Evolutionary conservation across 2,329 filamentous ascomycete species (phyloP), one percentile per base, ranked within the genome.

Genomic region (Metarhizium sp.): DNA sequence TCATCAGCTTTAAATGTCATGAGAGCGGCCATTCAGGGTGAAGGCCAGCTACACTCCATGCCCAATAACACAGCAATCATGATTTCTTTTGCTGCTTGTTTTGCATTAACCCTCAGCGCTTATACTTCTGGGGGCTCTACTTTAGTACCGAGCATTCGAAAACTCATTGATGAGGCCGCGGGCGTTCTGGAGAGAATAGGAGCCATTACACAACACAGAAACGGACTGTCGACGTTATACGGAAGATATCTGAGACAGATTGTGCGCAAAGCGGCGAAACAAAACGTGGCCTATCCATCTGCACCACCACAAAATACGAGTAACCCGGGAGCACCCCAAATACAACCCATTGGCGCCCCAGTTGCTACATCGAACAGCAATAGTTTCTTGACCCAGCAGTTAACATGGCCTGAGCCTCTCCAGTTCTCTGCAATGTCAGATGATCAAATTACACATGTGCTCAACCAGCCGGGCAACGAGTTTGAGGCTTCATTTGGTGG

Each of bases 1-100:
- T 87, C 86, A 0, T 86, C 86, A 0, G 85, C 87, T 0, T 69
- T 90, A n/a, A 88, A 88, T 56, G 87, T 90, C 4, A 80, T 90
- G 75, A 81, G 86, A 25, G 84, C 84, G 2, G 86, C 86, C 0
- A 87, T 89, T 6, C 86, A 88, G 66, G 86, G 86, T 38, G 86
- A 90, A 64, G 73, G 77, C 0, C 79, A 85, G 58, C 75, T 90
- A 0, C 83, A 83, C 55, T 88, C 86, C 0, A 90, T 90, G 86
- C 86, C 86, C 0, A 90, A 90, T 67, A 90, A 90, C 61, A 88
- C 86, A 0, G 81, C 86, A 55, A 87, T 89, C 59, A 90, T 90
- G 87, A 87, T 90, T 13, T 87, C 85, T 1, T 89, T 88, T 59
- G 86, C 86, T 0, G 84, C 84, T 4, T 87, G 83, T 61, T 87